Evolutionary conservation across 2,329 filamentous ascomycete genomes (phyloP).

Genomic region (Verticillium nubilum): DNA sequence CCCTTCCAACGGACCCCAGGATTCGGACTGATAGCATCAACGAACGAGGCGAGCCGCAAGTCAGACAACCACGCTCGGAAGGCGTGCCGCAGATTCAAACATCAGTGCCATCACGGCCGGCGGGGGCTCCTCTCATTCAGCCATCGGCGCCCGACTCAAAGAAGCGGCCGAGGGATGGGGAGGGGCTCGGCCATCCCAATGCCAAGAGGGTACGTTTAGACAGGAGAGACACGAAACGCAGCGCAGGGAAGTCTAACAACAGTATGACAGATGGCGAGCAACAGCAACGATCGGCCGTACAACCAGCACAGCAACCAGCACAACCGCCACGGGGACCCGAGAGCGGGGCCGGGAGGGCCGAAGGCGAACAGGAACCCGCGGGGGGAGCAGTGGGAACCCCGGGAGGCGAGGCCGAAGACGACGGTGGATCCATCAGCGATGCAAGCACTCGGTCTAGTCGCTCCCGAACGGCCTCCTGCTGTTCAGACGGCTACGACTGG

Average conservation of each 20-base stretch:
- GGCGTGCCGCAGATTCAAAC: slow-evolving; percentile 10
- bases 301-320: not conserved
- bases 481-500: slow-evolving; percentile 7
- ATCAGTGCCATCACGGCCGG: not conserved
- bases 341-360: slow-evolving; percentile 12
- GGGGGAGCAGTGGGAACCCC: not conserved
- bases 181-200: slow-evolving; percentile 22
- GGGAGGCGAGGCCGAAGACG: slow-evolving; percentile 16
- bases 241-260: not conserved
- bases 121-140: slow-evolving; percentile 31
- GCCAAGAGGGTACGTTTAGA: slow-evolving; percentile 35
- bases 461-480: slow-evolving; percentile 36
- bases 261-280: slow-evolving; percentile 4
- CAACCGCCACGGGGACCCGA: slow-evolving; percentile 6
- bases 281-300: slow-evolving; percentile 2
- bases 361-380: slow-evolving; percentile 4
- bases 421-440: slow-evolving; percentile 43
- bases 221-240: not conserved
- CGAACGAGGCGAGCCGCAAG: slow-evolving; percentile 19
- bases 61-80: slow-evolving; percentile 1
- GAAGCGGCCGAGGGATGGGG: slow-evolving; percentile 38
- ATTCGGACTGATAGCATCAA: slow-evolving; percentile 20
- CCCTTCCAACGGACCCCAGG: slow-evolving; percentile 4
- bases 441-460: slow-evolving; percentile 42
- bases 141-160: slow-evolving; percentile 25